A percentile compares a stretch with the other conserved stretches of the same genome.
Conservation (phyloP, 371 early-diverging fungal genomes). For the Circinella minor region DNA sequence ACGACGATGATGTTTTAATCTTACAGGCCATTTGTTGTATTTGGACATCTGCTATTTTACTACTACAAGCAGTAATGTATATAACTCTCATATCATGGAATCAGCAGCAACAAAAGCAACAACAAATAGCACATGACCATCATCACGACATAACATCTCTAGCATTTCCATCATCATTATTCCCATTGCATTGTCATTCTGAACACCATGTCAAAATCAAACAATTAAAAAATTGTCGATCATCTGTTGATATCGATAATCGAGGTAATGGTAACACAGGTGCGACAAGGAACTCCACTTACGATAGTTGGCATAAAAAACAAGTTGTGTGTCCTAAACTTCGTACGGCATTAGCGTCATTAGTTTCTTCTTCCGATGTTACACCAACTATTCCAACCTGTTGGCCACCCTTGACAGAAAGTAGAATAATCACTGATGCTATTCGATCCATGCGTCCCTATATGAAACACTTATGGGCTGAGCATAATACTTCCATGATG, state of each 20-base stretch:
- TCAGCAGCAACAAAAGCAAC: background rate
- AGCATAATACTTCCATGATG: background rate
- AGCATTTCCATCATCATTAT: background rate
- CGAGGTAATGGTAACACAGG: too few relatives aligned
- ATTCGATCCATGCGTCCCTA: conserved; percentile 1
- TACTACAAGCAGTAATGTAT: background rate
- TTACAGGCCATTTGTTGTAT: background rate
- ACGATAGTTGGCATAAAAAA: too few relatives aligned
- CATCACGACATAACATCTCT: too few relatives aligned
- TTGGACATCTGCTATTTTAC: background rate
- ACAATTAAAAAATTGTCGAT: background rate
- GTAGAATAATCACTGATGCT: background rate
- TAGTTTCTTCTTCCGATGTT: background rate
- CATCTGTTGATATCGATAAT: background rate
- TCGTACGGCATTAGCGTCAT: background rate
- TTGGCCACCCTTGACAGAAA: conserved; percentile 7
- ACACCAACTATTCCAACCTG: background rate
- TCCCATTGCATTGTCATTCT: background rate
- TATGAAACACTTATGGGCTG: background rate
- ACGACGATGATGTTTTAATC: background rate
- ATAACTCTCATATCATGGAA: background rate
- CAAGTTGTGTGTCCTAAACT: too few relatives aligned
- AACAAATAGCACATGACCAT: background rate
- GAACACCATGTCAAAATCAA: background rate
- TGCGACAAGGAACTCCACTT: too few relatives aligned